Percentiles rank a stretch among this genome's conserved stretches.
Conservation (phyloP, 441 rosid species). For the Cnidoscolus chayamansa region DNA sequence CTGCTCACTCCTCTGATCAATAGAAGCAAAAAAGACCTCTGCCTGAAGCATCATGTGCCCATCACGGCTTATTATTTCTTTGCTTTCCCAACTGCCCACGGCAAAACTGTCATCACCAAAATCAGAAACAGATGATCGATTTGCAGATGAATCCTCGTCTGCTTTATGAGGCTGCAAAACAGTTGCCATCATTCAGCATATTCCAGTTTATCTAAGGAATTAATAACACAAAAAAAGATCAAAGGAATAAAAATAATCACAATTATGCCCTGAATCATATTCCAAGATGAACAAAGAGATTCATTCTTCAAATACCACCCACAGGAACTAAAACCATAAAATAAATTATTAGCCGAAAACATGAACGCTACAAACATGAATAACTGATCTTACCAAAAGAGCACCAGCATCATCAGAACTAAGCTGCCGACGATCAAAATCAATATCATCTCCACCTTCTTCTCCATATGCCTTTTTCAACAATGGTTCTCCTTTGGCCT, state of each 20-base stretch:
- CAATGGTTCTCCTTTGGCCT: constrained; percentile 83
- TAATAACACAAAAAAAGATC: background rate
- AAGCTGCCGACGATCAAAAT: constrained; percentile 82
- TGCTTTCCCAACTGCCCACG: constrained; percentile 77
- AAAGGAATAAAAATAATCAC: background rate
- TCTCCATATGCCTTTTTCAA: constrained; percentile 77
- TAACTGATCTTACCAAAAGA: constrained; percentile 45
- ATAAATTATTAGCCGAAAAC: background rate
- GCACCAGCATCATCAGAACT: constrained; percentile 65
- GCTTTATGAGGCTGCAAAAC: constrained; percentile 57
- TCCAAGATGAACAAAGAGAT: background rate
- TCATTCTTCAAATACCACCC: background rate
- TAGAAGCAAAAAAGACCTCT: constrained; percentile 74
- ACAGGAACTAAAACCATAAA: background rate
- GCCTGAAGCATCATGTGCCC: constrained; percentile 77
- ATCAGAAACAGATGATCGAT: constrained; percentile 61
- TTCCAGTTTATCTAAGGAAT: background rate
- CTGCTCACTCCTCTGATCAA: constrained; percentile 81
- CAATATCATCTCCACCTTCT: constrained; percentile 96
- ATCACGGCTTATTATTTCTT: constrained; percentile 73
- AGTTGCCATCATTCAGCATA: constrained; percentile 2
- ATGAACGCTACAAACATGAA: constrained; percentile 3
- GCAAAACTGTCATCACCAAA: constrained; percentile 84
- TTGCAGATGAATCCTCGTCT: constrained; percentile 51
- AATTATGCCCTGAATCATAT: background rate